Evolutionary conservation across 352 stramenopile species (phyloP).

Genomic region (Pythium brassicae): DNA sequence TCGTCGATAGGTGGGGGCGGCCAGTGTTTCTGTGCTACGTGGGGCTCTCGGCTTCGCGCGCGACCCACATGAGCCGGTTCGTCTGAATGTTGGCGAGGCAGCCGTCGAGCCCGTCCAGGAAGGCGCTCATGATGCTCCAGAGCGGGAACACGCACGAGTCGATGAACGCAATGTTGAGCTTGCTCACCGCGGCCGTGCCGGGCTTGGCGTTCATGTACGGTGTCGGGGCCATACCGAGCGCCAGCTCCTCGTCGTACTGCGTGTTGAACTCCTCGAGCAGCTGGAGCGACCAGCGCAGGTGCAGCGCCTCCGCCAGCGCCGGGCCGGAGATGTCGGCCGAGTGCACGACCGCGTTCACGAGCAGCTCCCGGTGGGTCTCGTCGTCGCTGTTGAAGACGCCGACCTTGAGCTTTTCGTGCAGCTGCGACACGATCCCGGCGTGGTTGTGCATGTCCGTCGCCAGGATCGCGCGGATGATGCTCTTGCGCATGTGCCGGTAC

Average conservation of each 20-base stretch:
- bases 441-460: conserved; percentile 83
- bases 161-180: conserved; percentile 80
- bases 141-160: conserved; percentile 82
- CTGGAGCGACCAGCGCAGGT: conserved; percentile 60
- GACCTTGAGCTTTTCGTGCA: conserved; percentile 61
- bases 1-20: no score
- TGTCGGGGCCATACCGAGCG: conserved; percentile 54
- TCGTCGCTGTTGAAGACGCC: conserved; percentile 50
- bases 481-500: conserved; percentile 59
- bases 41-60: conserved; percentile 13
- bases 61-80: conserved; percentile 63
- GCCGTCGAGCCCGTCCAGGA: conserved; percentile 53
- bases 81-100: conserved; percentile 64
- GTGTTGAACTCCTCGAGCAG: conserved; percentile 81
- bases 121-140: conserved; percentile 62
- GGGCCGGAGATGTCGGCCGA: conserved; percentile 77
- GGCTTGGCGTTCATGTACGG: conserved; percentile 78
- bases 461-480: conserved; percentile 74
- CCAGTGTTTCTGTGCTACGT: not conserved
- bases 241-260: conserved; percentile 71
- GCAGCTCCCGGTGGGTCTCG: conserved; percentile 52
- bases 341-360: conserved; percentile 77
- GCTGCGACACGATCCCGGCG: conserved; percentile 59
- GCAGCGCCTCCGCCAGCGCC: conserved; percentile 41
- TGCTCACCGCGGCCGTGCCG: conserved; percentile 53